phyloP scores from a whole-genome alignment of 805 yeast genomes.

The Monosporozyma solicola region DNA sequence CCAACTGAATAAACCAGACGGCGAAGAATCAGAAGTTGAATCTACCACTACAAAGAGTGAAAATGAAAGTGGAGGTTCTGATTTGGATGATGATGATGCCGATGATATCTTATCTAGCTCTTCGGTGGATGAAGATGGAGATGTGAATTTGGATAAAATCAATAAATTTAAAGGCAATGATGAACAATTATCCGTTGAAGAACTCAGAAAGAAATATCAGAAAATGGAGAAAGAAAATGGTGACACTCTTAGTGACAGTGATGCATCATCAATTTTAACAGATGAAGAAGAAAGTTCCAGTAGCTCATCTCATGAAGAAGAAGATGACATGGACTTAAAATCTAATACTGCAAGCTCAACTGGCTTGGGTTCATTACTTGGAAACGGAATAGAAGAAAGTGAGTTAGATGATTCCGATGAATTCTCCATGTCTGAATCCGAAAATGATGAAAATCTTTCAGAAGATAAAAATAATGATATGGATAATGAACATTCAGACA shows the following conservation, averaged over 20 bases:
- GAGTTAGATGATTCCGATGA: constrained; percentile 1
- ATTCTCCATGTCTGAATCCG: not conserved
- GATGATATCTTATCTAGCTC: constrained; percentile 12
- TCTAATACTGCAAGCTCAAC: not conserved
- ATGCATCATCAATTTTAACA: constrained; percentile 12
- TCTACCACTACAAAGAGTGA: constrained; percentile 3
- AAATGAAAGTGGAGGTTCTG: not conserved
- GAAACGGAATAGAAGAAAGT: not conserved
- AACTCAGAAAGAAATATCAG: constrained; percentile 37
- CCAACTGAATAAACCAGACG: constrained; percentile 43
- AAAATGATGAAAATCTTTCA: not conserved
- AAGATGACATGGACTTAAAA: not conserved
- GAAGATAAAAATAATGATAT: constrained; percentile 7
- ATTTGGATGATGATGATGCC: constrained; percentile 10
- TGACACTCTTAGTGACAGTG: constrained; percentile 3
- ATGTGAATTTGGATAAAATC: not conserved
- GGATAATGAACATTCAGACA: constrained; percentile 10
- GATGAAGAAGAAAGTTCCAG: constrained; percentile 9
- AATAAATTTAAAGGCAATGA: constrained; percentile 16
- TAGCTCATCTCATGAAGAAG: not conserved
- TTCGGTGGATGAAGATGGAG: constrained; percentile 9
- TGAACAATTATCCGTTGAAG: constrained; percentile 34
- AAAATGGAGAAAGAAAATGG: constrained; percentile 8
- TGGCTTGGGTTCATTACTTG: not conserved
- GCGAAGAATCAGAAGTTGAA: constrained; percentile 3